Evolutionary conservation across 2,329 filamentous ascomycete genomes (phyloP).

Genomic region (Ophiostoma perfectum): DNA sequence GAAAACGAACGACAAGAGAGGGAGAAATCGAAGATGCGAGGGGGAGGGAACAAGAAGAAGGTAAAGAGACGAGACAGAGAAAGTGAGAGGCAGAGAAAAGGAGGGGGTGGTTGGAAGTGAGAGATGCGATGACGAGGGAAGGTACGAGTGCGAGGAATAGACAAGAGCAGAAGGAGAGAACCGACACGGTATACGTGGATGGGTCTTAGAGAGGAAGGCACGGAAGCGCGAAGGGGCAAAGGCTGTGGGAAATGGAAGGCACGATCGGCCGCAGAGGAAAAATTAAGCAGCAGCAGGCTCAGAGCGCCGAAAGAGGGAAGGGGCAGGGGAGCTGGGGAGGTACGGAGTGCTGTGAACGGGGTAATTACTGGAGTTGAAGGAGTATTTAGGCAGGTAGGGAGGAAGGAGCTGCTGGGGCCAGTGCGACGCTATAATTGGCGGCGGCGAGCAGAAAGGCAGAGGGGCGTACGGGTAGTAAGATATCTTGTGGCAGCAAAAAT

Average conservation of each 20-base stretch:
- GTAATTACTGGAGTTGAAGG: neutral
- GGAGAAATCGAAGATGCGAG: neutral
- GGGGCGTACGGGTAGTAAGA: neutral
- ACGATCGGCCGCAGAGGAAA: constrained; percentile 10
- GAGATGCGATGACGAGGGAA: constrained; percentile 12
- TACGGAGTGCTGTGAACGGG: neutral
- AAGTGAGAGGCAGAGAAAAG: neutral
- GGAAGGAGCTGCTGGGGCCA: too few species aligned
- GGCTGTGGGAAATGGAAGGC: constrained; percentile 8
- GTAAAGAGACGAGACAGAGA: neutral
- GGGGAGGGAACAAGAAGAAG: neutral
- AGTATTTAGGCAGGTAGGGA: too few species aligned
- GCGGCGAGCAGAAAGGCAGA: neutral
- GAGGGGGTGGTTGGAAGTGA: neutral
- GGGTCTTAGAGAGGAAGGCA: constrained; percentile 8
- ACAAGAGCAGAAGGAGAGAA: neutral
- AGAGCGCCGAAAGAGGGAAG: neutral
- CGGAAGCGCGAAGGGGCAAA: constrained; percentile 7
- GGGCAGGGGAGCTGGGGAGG: neutral
- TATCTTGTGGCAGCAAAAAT: neutral
- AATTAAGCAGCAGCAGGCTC: neutral
- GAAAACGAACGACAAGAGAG: neutral
- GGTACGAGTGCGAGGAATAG: neutral
- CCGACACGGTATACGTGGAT: neutral
- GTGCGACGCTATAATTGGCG: too few species aligned